Base-by-base conservation (phyloP, 306 rosid species). In the Trifolium dubium region DNA sequence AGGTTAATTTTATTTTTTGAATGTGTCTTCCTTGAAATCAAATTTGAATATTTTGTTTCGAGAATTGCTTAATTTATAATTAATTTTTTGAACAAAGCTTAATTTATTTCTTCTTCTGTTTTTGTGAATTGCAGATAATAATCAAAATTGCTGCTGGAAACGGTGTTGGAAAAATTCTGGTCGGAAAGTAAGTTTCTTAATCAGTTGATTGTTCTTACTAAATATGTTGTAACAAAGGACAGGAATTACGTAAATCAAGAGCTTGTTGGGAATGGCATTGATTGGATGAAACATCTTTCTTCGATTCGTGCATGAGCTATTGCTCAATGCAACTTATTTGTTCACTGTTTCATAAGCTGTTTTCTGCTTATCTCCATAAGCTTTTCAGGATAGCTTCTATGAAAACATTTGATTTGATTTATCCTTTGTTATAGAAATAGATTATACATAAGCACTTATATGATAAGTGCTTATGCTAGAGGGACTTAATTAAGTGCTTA, bases 101-200 rank as follows among this genome's bases (percentile, higher is more conserved):
- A 32, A 32, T 32, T 32, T 32, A 3, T 37, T 37, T 37, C 2
- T 37, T 37, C 40, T 37, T 37, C 67, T 79, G 71, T 56, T 70
- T 75, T 61, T 50, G 56, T 53, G 63, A 56, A 66, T 73, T 83
- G 82, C 95, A 92, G 97, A 92, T 87, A 34, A 95, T 95, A 75
- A 89, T 92, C 74, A 92, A 95, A 84, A 95, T 95, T 77, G 92
- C 97, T 40, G 99, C 98, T 3, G 99, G 98, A 50, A 95, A 95
- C 74, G 98, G 96, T 72, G 99, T 90, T 34, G 93, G 90, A 61
- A 90, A 94, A 79, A 78, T 95, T 76, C 84, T 95, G 89, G 99
- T 95, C 47, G 99, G 99, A 72, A 87, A 87, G 99, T 95, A 83
- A 86, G 90, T 81, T 71, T 77, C 80, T 69, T 69, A 75, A 12